Evolutionary conservation across 2,329 filamentous ascomycete genomes (phyloP).

Genomic region (Colletotrichum orchidophilum): DNA sequence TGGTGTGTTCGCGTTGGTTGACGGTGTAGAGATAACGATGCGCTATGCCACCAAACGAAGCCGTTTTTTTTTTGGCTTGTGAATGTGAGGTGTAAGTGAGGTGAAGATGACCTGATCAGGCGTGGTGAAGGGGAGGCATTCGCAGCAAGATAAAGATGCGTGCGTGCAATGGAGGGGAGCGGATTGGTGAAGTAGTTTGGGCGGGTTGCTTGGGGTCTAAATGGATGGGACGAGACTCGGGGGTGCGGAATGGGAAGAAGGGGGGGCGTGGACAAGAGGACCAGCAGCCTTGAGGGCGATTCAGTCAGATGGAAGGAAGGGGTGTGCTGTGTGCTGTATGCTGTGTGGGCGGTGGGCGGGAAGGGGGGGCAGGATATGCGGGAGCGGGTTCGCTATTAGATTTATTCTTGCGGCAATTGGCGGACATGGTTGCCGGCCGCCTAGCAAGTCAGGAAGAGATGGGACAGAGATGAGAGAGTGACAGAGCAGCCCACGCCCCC

Average conservation of each 20-base stretch:
- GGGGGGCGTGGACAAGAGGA: conserved; percentile 3
- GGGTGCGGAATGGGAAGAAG: not conserved
- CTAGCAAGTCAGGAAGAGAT: not conserved
- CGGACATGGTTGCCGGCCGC: conserved; percentile 4
- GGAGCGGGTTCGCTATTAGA: conserved; percentile 28
- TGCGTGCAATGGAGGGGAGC: conserved; percentile 21
- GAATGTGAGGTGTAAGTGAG: not conserved
- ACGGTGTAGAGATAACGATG: not conserved
- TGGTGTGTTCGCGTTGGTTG: not conserved
- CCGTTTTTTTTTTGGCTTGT: not conserved
- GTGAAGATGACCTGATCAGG: not conserved
- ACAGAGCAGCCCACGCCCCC: not conserved
- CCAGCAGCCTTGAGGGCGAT: not conserved
- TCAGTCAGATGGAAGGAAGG: not conserved
- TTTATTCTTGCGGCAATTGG: conserved; percentile 34
- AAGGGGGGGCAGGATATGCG: not conserved
- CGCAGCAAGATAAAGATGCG: not conserved
- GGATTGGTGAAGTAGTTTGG: conserved; percentile 15
- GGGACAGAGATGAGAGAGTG: not conserved
- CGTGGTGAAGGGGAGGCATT: not conserved
- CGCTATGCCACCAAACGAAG: not conserved
- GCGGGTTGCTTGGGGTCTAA: conserved; percentile 8
- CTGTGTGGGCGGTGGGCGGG: not conserved
- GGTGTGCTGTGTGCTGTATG: not conserved
- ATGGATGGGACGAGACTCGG: conserved; percentile 2